Base-by-base conservation (phyloP, 306 rosid genomes). In the Cucurbita ficifolia region DNA sequence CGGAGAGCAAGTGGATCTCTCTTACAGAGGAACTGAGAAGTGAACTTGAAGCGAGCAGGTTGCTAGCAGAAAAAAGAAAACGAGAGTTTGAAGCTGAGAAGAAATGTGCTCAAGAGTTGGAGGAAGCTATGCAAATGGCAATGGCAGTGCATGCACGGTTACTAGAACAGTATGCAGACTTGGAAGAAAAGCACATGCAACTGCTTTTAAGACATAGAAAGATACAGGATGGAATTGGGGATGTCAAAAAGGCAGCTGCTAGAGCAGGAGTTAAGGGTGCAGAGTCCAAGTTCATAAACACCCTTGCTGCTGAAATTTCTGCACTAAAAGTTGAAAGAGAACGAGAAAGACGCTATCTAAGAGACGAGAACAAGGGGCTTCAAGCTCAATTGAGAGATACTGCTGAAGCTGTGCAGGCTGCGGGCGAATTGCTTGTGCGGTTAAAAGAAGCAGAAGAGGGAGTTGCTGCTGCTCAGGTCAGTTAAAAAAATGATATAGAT, bases 341-440 rank as follows among this genome's bases (percentile, higher is more conserved):
- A 78, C 87, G 88, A 67, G 99, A 95, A 75, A 84, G 93, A 79
- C 78, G 92, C 62, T 83, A 91, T 71, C 76, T 89, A 21, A 83
- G 96, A 67, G 96, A 91, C 46, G 97, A 95, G 84, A 95, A 86
- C 74, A 91, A 88, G 81, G 97, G 99, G 73, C 97, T 95, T 78
- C 96, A 84, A 76, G 89, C 96, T 63, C 99, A 95, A 78, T 80
- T 95, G 84, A 88, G 88, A 81, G 97, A 95, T 79, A 95, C 99
- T 60, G 97, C 93, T 24, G 99, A 95, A 81, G 99, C 97, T 77
- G 96, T 95, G 72, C 97, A 95, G 84, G 99, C 99, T 79, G 99
- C 99, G 0, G 96, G 99, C 36, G 99, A 91, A 76, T 83, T 95
- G 78, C 99, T 95, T 68, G 87, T 89, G 76, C 90, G 96, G 77